Evolutionary conservation across 2,329 filamentous ascomycete species (phyloP).

Genomic region (Pseudofabraea citricarpa): DNA sequence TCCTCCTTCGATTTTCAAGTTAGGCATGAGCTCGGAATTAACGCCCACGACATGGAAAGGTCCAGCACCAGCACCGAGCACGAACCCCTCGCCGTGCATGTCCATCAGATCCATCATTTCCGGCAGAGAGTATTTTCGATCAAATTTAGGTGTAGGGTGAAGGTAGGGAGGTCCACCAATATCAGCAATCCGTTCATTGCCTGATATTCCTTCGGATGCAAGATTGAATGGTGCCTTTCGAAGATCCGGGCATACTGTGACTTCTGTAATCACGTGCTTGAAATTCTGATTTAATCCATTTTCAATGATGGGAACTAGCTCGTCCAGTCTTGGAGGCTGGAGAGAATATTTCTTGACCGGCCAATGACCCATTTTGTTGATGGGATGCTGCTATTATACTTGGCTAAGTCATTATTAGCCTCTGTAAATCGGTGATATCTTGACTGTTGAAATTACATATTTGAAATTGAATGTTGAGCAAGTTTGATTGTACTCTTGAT

Average conservation of each 20-base stretch:
- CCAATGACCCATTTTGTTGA: conserved; percentile 5
- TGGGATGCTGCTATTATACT: background rate
- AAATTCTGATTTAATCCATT: conserved; percentile 20
- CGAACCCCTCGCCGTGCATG: conserved; percentile 28
- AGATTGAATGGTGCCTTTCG: conserved; percentile 32
- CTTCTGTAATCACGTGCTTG: conserved; percentile 15
- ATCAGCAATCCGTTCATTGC: conserved; percentile 35
- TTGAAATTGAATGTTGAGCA: too few relatives aligned
- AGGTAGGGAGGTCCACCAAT: conserved; percentile 39
- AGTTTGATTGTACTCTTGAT: too few relatives aligned
- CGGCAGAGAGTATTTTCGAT: conserved; percentile 29
- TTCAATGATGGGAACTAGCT: conserved; percentile 17
- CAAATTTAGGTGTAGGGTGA: conserved; percentile 29
- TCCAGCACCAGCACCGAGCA: conserved; percentile 38
- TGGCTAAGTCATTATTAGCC: too few relatives aligned
- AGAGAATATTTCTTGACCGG: conserved; percentile 17
- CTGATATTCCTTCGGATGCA: conserved; percentile 34
- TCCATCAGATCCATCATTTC: conserved; percentile 31
- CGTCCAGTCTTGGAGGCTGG: conserved; percentile 22
- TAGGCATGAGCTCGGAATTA: conserved; percentile 38
- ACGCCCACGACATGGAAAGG: conserved; percentile 35
- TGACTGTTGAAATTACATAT: too few relatives aligned
- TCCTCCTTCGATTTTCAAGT: conserved; percentile 28
- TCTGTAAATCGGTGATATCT: too few relatives aligned
- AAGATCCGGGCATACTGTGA: conserved; percentile 32